Evolutionary conservation across 768 basidiomycete genomes (phyloP).

Genomic region (Filobasidium wieringae): DNA sequence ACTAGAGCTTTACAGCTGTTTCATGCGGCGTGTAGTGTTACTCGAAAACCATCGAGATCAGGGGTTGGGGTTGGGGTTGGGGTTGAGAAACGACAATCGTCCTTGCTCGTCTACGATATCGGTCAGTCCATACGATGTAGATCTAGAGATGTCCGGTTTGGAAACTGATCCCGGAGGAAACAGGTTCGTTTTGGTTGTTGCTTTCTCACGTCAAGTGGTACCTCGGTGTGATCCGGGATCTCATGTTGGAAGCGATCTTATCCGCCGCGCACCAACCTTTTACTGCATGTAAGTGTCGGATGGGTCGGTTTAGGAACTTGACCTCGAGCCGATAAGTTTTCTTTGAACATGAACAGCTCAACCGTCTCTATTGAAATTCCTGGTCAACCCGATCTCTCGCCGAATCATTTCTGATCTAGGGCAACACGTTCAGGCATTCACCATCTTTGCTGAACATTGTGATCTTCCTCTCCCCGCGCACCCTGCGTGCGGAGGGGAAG

Average conservation of each 20-base stretch:
- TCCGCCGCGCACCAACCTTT: neutral
- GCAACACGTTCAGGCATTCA: neutral
- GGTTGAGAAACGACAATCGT: neutral
- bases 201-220: slow-evolving; percentile 10
- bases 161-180: neutral
- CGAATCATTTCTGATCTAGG: neutral
- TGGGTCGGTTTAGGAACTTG: neutral
- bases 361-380: neutral
- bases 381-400: neutral
- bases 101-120: too few relatives aligned
- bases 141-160: too few relatives aligned
- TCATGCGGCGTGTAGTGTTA: neutral
- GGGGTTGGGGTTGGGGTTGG: neutral
- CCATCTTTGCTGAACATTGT: neutral
- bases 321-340: neutral
- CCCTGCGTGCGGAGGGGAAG: neutral
- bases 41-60: neutral
- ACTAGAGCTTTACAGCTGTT: neutral
- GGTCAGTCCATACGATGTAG: too few relatives aligned
- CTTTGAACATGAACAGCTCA: neutral
- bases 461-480: neutral
- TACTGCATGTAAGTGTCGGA: neutral
- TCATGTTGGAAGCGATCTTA: neutral
- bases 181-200: slow-evolving; percentile 5
- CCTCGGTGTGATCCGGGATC: neutral